Evolutionary conservation across 164 flowering plant species (phyloP).

Genomic region (Taxillus chinensis): DNA sequence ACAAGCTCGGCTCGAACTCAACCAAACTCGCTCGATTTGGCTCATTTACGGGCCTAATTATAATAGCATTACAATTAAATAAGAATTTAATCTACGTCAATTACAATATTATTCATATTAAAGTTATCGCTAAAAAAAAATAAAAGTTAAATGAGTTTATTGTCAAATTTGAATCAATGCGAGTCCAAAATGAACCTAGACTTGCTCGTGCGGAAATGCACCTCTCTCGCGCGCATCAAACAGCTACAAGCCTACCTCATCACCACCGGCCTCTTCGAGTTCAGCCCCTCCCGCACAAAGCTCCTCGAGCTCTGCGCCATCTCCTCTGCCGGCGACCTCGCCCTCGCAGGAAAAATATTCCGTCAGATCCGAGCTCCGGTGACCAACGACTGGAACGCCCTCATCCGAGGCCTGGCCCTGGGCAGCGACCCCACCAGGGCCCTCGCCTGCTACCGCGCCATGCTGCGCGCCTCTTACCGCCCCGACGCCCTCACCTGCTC

Average conservation of each 20-base stretch:
- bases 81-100: no score
- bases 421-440: slow-evolving; percentile 44
- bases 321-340: slow-evolving; percentile 39
- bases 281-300: slow-evolving; percentile 36
- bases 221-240: slow-evolving; percentile 36
- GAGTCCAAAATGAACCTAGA: slow-evolving; percentile 19
- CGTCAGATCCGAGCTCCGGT: slow-evolving; percentile 31
- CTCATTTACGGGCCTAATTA: no score
- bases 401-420: slow-evolving; percentile 64
- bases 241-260: slow-evolving; percentile 65
- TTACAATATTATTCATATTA: no score
- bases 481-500: slow-evolving; percentile 85
- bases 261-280: slow-evolving; percentile 39
- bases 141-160: no score
- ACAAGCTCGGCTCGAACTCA: no score
- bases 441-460: slow-evolving; percentile 27
- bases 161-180: no score
- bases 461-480: slow-evolving; percentile 20
- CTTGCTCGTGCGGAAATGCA: slow-evolving; percentile 36
- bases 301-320: slow-evolving; percentile 63
- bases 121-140: no score
- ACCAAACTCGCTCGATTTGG: no score
- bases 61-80: no score
- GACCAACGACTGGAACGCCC: slow-evolving; percentile 77
- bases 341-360: slow-evolving; percentile 44